phyloP scores from a whole-genome alignment of 495 filamentous ascomycete species.

The Hyaloscypha bicolor region DNA sequence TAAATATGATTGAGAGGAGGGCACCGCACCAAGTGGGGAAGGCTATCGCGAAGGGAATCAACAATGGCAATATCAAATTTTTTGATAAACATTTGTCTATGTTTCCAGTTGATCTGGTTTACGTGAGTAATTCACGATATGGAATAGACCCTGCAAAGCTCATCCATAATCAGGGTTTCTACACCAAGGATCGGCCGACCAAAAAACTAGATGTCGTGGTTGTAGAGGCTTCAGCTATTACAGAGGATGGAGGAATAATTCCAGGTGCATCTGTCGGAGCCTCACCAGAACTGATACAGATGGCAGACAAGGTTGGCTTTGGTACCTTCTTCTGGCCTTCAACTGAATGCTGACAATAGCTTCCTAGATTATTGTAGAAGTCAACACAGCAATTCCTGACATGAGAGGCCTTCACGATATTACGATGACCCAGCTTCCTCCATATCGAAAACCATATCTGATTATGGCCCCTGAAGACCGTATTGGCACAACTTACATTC shows the following conservation, averaged over 20 bases:
- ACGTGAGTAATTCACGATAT: conserved; percentile 50
- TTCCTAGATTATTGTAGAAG: conserved; percentile 78
- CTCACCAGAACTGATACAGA: conserved; percentile 82
- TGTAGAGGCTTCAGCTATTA: conserved; percentile 87
- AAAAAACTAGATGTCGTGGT: conserved; percentile 82
- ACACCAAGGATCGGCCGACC: conserved; percentile 73
- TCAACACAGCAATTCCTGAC: conserved; percentile 83
- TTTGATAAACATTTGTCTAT: conserved; percentile 93
- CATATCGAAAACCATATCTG: conserved; percentile 80
- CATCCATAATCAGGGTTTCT: conserved; percentile 52
- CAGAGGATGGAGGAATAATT: conserved; percentile 90
- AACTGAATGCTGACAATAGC: not conserved
- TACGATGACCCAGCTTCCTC: conserved; percentile 81
- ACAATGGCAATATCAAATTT: conserved; percentile 85
- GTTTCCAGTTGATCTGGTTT: conserved; percentile 88
- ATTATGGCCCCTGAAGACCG: conserved; percentile 79
- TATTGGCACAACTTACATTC: conserved; percentile 82
- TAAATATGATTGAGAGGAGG: conserved; percentile 89
- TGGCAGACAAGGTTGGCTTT: conserved; percentile 72
- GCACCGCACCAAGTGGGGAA: conserved; percentile 91
- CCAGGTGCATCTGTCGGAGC: conserved; percentile 87
- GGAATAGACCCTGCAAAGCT: not conserved
- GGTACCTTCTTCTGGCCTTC: not conserved
- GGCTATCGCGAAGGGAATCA: conserved; percentile 88
- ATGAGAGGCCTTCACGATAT: conserved; percentile 93